These are phyloP conservation scores for Erodium maritimum DNA, from an alignment of 345 rosid genomes.

Conservation along the genomic window DNA sequence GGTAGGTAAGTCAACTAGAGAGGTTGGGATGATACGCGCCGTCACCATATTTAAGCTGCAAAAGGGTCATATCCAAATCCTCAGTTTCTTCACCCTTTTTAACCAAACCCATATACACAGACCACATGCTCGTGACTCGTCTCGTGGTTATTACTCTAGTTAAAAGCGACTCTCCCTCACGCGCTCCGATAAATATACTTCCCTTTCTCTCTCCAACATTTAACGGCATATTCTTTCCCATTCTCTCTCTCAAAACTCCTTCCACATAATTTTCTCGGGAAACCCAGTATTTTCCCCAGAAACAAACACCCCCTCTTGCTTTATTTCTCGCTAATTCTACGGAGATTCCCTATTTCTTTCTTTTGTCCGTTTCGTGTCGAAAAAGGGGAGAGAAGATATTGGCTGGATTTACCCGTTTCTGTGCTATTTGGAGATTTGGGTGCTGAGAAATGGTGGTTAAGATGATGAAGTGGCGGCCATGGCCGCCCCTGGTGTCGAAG, in stretches of 20 bases:
- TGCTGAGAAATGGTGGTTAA: conserved; percentile 73
- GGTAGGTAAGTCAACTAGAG: no score
- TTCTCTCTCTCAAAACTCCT: no score
- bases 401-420: no score
- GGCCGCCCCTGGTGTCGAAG: conserved; percentile 68
- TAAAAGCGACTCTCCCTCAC: background rate
- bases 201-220: background rate
- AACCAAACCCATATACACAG: background rate
- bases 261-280: background rate
- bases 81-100: background rate
- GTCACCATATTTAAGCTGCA: no score
- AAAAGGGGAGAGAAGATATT: no score
- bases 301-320: background rate
- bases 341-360: background rate
- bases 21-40: no score
- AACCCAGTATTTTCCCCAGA: background rate
- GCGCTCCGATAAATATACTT: background rate
- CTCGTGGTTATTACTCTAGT: background rate
- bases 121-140: background rate
- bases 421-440: background rate
- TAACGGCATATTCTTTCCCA: background rate
- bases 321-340: background rate
- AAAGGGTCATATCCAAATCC: background rate
- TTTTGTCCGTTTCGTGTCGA: background rate
- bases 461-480: conserved; percentile 98